A percentile compares a stretch with the other conserved stretches of the same genome.
These are phyloP conservation scores for Colletotrichum cuscutae DNA, from an alignment of 2,329 filamentous ascomycete species.

Conservation along the genomic window DNA sequence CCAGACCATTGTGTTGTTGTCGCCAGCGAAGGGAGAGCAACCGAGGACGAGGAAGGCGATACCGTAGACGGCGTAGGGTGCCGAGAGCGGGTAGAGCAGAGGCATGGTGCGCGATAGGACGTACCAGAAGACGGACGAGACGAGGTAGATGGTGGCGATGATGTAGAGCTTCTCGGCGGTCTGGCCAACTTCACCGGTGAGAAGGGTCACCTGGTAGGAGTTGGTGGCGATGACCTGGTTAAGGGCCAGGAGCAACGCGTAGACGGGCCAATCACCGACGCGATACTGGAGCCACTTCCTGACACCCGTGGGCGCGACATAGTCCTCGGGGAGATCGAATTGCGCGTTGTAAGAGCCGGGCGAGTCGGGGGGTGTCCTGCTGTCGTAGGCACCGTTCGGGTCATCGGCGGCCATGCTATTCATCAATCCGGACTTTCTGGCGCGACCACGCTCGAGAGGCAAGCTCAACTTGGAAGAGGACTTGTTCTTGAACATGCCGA, in stretches of 20 bases:
- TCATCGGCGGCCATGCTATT: conserved; percentile 7
- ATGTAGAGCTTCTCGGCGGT: conserved; percentile 68
- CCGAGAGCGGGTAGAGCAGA: conserved; percentile 64
- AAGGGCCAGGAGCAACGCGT: conserved; percentile 69
- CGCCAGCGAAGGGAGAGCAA: conserved; percentile 63
- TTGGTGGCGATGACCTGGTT: conserved; percentile 74
- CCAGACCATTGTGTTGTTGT: conserved; percentile 50
- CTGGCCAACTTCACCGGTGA: conserved; percentile 72
- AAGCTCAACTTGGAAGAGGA: conserved; percentile 30
- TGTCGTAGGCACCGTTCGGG: neutral
- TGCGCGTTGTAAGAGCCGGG: conserved; percentile 55
- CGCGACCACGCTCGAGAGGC: conserved; percentile 24
- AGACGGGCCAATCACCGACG: conserved; percentile 71
- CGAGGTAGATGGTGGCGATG: conserved; percentile 68
- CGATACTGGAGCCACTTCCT: conserved; percentile 63
- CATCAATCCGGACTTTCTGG: conserved; percentile 21
- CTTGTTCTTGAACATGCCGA: conserved; percentile 29
- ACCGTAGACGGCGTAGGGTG: conserved; percentile 72
- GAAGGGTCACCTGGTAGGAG: conserved; percentile 75
- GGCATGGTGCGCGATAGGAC: conserved; percentile 66
- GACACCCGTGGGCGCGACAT: conserved; percentile 65
- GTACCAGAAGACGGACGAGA: conserved; percentile 71
- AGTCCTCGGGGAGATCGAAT: conserved; percentile 65
- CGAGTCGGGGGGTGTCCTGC: conserved; percentile 37
- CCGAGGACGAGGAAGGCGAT: conserved; percentile 71